Base-by-base conservation (phyloP, 225 moss, liverwort and hornwort genomes). In the Antitrichia curtipendula region DNA sequence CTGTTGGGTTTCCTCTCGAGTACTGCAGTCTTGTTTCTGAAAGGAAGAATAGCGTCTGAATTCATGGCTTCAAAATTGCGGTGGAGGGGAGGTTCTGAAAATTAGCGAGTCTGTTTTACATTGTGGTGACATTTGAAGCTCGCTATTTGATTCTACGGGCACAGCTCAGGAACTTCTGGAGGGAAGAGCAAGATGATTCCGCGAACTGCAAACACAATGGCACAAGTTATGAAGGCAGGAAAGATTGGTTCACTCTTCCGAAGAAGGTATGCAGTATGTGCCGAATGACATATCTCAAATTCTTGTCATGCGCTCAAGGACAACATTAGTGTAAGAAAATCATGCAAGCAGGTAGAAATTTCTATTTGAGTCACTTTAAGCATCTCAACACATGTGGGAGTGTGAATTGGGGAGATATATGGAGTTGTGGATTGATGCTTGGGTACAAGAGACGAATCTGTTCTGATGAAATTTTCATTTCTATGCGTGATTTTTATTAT, bases 111-210 rank as follows among this genome's bases (percentile, higher is more conserved):
- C 74, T 56, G 22, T 29, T 49, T 49, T 78, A 49, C 56, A 58
- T 61, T 75, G 18, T n/a, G 63, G 40, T 64, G 58, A 68, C 25
- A 43, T 45, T 36, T 70, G 68, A 64, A 84, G 75, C 85, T 84
- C 31, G 64, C 13, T 52, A 40, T 45, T 29, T 85, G 75, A 36
- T 52, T 70, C 29, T 83, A 23, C 43, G 57, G 50, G 64, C 36
- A 62, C 86, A 92, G 89, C 82, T 90, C 90, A 57, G 90, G 90
- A 61, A 92, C 92, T 38, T 90, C 90, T 52, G 85, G 85, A 43
- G 90, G 87, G 74, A 89, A 86, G 80, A 78, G 82, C 65, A 92
- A 89, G 82, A 17, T 89, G 73, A 83, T 90, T 73, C 90, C 92
- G 13, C 64, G 54, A 12, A 89, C 85, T 53, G 82, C 62, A 5